Evolutionary conservation across 164 flowering plant genomes (phyloP).

Genomic region (Taxillus chinensis): DNA sequence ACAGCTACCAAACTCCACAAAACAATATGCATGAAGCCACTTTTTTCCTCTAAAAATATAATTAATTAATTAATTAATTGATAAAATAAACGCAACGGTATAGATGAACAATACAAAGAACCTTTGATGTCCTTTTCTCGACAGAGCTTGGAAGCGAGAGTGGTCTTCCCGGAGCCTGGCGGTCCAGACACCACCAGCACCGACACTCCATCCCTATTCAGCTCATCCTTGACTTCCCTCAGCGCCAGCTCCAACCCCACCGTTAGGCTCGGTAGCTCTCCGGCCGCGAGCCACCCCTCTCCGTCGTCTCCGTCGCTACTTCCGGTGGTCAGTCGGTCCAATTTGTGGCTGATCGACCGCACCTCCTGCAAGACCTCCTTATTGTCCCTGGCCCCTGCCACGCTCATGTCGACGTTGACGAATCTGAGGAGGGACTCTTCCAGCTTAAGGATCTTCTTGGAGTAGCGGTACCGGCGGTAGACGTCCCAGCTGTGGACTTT

Average conservation of each 20-base stretch:
- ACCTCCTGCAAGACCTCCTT: neutral
- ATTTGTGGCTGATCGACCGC: neutral
- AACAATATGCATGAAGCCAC: too few relatives aligned
- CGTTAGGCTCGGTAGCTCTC: neutral
- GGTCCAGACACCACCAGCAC: neutral
- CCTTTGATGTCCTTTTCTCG: neutral
- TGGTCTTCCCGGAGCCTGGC: neutral
- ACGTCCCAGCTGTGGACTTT: neutral
- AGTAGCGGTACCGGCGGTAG: neutral
- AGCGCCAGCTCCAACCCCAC: neutral
- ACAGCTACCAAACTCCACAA: too few relatives aligned
- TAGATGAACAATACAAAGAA: neutral
- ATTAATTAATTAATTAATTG: too few relatives aligned
- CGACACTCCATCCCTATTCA: neutral
- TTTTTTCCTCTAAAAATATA: too few relatives aligned
- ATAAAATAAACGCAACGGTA: too few relatives aligned
- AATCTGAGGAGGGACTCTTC: neutral
- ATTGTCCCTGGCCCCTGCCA: neutral
- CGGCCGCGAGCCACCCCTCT: neutral
- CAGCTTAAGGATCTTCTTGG: conserved; percentile 1
- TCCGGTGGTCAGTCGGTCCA: neutral
- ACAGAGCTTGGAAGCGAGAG: neutral
- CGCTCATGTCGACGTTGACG: neutral
- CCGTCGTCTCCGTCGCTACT: neutral
- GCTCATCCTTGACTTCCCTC: neutral